Evolutionary conservation across 1,284 basidiomycete genomes (phyloP).

Genomic region (Spongiforma sp.): DNA sequence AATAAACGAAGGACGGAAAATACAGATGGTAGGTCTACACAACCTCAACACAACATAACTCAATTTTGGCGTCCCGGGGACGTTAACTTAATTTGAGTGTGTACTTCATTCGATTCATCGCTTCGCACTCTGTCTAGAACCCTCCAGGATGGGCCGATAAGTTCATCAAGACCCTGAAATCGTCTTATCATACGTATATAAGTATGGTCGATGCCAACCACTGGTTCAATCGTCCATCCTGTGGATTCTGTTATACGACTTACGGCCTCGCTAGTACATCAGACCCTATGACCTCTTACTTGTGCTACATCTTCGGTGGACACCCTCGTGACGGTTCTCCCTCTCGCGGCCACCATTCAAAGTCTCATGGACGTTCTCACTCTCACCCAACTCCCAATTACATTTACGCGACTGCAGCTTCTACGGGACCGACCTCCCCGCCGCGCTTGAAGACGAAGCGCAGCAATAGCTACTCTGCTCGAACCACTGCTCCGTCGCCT

Average conservation of each 20-base stretch:
- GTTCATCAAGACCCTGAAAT: constrained; percentile 29
- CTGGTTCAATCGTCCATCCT: constrained; percentile 3
- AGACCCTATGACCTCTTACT: constrained; percentile 37
- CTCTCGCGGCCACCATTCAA: constrained; percentile 30
- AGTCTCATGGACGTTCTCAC: constrained; percentile 35
- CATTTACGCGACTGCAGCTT: constrained; percentile 30
- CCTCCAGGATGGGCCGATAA: constrained; percentile 3
- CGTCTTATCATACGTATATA: constrained; percentile 33
- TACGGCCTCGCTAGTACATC: constrained; percentile 21
- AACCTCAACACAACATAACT: too few species aligned
- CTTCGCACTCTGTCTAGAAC: constrained; percentile 28
- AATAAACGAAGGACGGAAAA: too few species aligned
- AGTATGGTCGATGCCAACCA: constrained; percentile 6
- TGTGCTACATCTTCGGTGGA: constrained; percentile 41
- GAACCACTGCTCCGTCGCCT: constrained; percentile 33
- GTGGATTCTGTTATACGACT: constrained; percentile 22
- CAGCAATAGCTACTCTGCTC: constrained; percentile 40
- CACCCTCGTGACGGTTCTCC: constrained; percentile 32
- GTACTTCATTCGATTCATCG: constrained; percentile 27
- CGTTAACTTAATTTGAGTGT: too few species aligned
- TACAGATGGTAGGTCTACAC: too few species aligned
- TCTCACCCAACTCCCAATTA: constrained; percentile 36
- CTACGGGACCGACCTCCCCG: constrained; percentile 29
- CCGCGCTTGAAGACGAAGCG: constrained; percentile 40
- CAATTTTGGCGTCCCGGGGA: too few species aligned